Base-by-base conservation (phyloP, 23 red algal species). In the Gracilaria gracilis region DNA sequence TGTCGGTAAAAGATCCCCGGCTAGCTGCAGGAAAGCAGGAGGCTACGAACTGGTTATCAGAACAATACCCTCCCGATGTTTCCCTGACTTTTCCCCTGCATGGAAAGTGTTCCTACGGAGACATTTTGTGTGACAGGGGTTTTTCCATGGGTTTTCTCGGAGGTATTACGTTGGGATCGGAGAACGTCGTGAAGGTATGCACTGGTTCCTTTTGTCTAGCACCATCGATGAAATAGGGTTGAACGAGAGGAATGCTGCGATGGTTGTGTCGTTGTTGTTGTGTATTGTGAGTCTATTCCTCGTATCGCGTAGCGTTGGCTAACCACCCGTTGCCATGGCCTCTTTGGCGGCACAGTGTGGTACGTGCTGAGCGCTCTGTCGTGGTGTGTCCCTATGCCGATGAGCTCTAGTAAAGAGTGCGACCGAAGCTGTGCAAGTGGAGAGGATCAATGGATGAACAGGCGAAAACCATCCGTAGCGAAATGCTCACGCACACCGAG, bases 301-400 rank as follows among this genome's bases (percentile, higher is more conserved):
- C n/a, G n/a, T n/a, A n/a, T n/a, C n/a, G n/a, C n/a, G n/a, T n/a
- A n/a, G n/a, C n/a, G n/a, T n/a, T n/a, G n/a, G n/a, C n/a, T n/a
- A n/a, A n/a, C n/a, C n/a, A n/a, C n/a, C n/a, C n/a, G n/a, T n/a
- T n/a, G n/a, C n/a, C n/a, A n/a, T n/a, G n/a, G n/a, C n/a, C n/a
- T n/a, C 34, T 5, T 38, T 34, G 65, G 65, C 35, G 15, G 65
- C 65, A 70, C 4, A 70, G 34, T 25, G 65, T 70, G 35, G 65
- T 70, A 70, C 28, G 65, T 70, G 65, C 65, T 35, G 65, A 70
- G 65, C 65, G 65, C 65, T 19, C 34, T 70, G 9, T 70, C 65
- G 65, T 70, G 65, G 28, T 34, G 65, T 70, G 27, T 19, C 65
- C 65, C 9, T 70, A 4, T 35, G 65, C 65, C 65, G 65, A 70